A percentile compares a stretch with the other conserved stretches of the same genome.
Evolutionary conservation across 2,329 filamentous ascomycete genomes (phyloP).

Genomic region (Aspergillus sp.): DNA sequence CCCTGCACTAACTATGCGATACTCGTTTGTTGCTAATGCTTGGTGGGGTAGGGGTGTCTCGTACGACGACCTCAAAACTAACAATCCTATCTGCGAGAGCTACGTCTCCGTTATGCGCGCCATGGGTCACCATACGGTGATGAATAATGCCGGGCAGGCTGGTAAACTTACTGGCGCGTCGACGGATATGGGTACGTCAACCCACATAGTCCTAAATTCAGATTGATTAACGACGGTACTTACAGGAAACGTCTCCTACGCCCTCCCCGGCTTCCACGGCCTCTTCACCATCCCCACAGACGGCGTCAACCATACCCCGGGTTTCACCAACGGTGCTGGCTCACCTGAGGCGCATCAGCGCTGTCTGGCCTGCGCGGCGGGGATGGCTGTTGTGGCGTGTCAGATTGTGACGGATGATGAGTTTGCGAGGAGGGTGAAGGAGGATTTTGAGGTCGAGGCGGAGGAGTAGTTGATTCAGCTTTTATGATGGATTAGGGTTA

Average conservation of each 20-base stretch:
- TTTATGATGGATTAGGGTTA: background rate
- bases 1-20: no score
- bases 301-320: conserved; percentile 55
- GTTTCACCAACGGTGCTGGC: conserved; percentile 55
- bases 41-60: conserved; percentile 28
- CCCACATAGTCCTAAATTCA: background rate
- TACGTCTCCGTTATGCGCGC: conserved; percentile 33
- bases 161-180: conserved; percentile 26
- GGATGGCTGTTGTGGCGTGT: conserved; percentile 36
- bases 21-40: no score
- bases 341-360: conserved; percentile 52
- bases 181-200: conserved; percentile 33
- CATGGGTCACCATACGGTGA: conserved; percentile 30
- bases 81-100: conserved; percentile 33
- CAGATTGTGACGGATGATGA: conserved; percentile 31
- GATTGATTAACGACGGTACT: background rate
- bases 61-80: conserved; percentile 34
- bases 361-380: conserved; percentile 35
- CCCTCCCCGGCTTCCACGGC: conserved; percentile 36
- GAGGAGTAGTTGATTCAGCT: background rate
- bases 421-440: conserved; percentile 30
- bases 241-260: conserved; percentile 51
- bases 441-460: conserved; percentile 24
- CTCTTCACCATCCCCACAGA: conserved; percentile 50
- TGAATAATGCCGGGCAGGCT: conserved; percentile 22